Conservation (phyloP, 495 filamentous ascomycete genomes). For the Immersiella caudata region DNA sequence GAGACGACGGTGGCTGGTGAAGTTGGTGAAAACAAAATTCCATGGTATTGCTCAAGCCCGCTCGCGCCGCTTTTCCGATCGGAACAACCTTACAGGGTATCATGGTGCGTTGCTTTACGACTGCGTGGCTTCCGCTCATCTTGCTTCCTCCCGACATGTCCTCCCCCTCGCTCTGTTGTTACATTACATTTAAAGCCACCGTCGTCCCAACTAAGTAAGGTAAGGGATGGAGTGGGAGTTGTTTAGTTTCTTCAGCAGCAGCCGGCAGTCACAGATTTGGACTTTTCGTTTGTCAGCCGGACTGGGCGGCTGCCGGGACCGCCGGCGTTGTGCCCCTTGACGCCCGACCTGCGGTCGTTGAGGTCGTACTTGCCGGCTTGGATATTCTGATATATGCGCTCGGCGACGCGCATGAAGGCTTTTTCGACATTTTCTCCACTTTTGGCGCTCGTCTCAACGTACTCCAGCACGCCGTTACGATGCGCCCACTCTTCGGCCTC, state of each 20-base stretch:
- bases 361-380: slow-evolving; percentile 91
- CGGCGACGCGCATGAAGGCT: slow-evolving; percentile 89
- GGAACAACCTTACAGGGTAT: slow-evolving; percentile 6
- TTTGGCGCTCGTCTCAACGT: slow-evolving; percentile 96
- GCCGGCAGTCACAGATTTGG: slow-evolving; percentile 33
- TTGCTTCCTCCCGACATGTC: not conserved
- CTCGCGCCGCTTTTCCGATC: not conserved
- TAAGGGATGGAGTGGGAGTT: not conserved
- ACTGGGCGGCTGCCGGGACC: slow-evolving; percentile 56
- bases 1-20: not conserved
- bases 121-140: not conserved
- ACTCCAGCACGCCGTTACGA: slow-evolving; percentile 78
- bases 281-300: slow-evolving; percentile 38
- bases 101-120: not conserved
- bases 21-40: not conserved
- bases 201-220: not conserved
- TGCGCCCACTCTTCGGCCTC: slow-evolving; percentile 90
- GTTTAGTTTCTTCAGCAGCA: slow-evolving; percentile 34
- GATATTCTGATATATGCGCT: slow-evolving; percentile 93
- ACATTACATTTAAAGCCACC: slow-evolving; percentile 9
- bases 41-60: not conserved
- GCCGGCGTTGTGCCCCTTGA: slow-evolving; percentile 61
- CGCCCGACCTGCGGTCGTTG: slow-evolving; percentile 90
- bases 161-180: not conserved
- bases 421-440: slow-evolving; percentile 89